Evolutionary conservation across 1,284 basidiomycete genomes (phyloP).

Genomic region (Cerioporus squamosus): DNA sequence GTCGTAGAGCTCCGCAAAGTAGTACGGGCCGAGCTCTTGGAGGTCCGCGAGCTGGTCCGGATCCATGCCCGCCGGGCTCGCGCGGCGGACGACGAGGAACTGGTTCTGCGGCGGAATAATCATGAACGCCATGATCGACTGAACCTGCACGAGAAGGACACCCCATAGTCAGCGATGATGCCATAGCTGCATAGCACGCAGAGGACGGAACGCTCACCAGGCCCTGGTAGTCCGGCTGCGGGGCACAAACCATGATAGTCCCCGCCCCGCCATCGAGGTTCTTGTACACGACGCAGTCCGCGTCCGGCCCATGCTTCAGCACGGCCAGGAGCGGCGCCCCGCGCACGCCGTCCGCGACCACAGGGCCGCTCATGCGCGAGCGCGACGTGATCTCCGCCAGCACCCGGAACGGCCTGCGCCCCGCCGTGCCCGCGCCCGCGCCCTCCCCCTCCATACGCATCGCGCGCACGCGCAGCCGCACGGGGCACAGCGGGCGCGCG

Average conservation of each 20-base stretch:
- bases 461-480: constrained; percentile 42
- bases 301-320: constrained; percentile 43
- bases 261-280: constrained; percentile 40
- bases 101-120: constrained; percentile 56
- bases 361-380: constrained; percentile 43
- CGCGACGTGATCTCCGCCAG: constrained; percentile 46
- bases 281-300: constrained; percentile 42
- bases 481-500: constrained; percentile 35
- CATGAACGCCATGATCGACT: constrained; percentile 56
- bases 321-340: constrained; percentile 46
- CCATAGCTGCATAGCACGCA: too few relatives aligned
- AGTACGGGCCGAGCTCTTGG: constrained; percentile 1
- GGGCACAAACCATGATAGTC: constrained; percentile 30
- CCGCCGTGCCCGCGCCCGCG: too few relatives aligned
- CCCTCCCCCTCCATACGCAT: too few relatives aligned
- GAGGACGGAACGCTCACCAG: not conserved
- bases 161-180: constrained; percentile 21
- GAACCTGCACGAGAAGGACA: constrained; percentile 33
- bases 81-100: constrained; percentile 57
- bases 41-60: constrained; percentile 3
- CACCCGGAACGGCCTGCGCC: constrained; percentile 45
- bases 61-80: constrained; percentile 19
- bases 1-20: constrained; percentile 28
- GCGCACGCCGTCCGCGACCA: constrained; percentile 47
- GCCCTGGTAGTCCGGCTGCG: constrained; percentile 1